Evolutionary conservation across 2,329 filamentous ascomycete genomes (phyloP).

Genomic region (Ascochyta lentis): DNA sequence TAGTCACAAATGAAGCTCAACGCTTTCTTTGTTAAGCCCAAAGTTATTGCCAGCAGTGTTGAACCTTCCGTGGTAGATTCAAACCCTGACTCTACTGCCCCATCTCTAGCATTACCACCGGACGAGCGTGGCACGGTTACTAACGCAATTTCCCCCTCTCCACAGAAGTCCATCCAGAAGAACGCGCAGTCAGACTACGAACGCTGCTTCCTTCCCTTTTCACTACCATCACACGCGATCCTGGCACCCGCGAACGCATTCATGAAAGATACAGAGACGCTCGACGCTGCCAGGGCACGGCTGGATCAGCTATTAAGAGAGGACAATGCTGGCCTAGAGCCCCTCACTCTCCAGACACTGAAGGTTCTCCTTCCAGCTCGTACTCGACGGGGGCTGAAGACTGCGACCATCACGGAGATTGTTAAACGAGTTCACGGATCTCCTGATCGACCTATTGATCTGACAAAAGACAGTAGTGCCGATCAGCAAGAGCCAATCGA

Average conservation of each 20-base stretch:
- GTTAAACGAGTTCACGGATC: conserved; percentile 55
- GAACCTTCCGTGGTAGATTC: conserved; percentile 40
- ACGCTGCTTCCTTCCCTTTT: conserved; percentile 81
- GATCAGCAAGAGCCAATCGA: conserved; percentile 44
- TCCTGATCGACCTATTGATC: conserved; percentile 51
- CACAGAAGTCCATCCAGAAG: conserved; percentile 41
- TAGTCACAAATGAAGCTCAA: conserved; percentile 53
- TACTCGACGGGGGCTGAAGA: conserved; percentile 24
- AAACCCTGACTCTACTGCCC: conserved; percentile 41
- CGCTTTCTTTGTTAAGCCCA: conserved; percentile 55
- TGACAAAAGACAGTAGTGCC: conserved; percentile 47
- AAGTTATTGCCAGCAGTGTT: conserved; percentile 39
- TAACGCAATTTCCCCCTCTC: conserved; percentile 41
- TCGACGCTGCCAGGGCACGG: conserved; percentile 36
- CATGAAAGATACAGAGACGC: conserved; percentile 35
- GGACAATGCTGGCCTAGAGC: conserved; percentile 22
- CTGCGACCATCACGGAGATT: conserved; percentile 43
- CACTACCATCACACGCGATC: conserved; percentile 74
- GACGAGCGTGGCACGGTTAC: conserved; percentile 27
- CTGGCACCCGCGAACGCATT: conserved; percentile 64
- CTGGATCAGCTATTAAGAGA: conserved; percentile 35
- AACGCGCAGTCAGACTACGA: conserved; percentile 55
- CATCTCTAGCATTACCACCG: conserved; percentile 35
- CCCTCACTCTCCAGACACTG: conserved; percentile 24
- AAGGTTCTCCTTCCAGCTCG: conserved; percentile 25